A percentile compares a stretch with the other conserved stretches of the same genome.
phyloP scores from a whole-genome alignment of 495 filamentous ascomycete species.

The Stereocaulon alpinum region DNA sequence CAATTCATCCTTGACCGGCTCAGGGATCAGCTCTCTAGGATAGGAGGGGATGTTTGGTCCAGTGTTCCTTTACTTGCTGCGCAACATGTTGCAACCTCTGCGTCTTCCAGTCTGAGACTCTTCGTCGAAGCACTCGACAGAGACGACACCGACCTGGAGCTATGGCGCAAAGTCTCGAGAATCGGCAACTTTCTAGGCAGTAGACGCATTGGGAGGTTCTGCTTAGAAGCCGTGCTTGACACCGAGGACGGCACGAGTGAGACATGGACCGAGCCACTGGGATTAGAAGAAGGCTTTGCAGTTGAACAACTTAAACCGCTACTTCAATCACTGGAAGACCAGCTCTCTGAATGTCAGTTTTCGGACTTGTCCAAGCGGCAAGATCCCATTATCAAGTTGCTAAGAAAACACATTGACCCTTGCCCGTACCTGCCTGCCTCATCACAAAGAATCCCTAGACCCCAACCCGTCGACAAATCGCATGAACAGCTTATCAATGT shows the following conservation, averaged over 20 bases:
- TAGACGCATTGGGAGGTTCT: conserved; percentile 67
- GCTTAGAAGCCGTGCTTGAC: conserved; percentile 83
- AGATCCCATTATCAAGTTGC: conserved; percentile 50
- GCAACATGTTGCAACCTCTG: background rate
- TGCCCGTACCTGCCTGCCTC: conserved; percentile 64
- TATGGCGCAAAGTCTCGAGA: conserved; percentile 83
- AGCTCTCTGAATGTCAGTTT: conserved; percentile 52
- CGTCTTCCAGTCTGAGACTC: conserved; percentile 36
- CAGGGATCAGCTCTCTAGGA: conserved; percentile 28
- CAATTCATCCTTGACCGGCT: conserved; percentile 76
- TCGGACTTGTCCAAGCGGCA: conserved; percentile 46
- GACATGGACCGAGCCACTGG: conserved; percentile 61
- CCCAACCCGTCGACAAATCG: conserved; percentile 23
- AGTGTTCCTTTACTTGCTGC: background rate
- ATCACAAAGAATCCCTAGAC: conserved; percentile 18
- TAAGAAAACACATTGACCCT: conserved; percentile 62
- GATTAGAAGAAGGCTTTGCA: conserved; percentile 77
- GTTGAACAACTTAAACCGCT: conserved; percentile 63
- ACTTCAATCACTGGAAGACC: conserved; percentile 58
- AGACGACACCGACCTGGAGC: conserved; percentile 83
- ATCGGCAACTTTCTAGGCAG: conserved; percentile 68
- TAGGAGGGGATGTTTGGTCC: conserved; percentile 10
- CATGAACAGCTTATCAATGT: conserved; percentile 25
- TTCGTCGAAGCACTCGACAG: conserved; percentile 73
- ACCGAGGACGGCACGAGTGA: conserved; percentile 67